Evolutionary conservation across 345 rosid genomes (phyloP), one percentile per base, ranked within the genome.

Genomic region (Salix koriyanagi): DNA sequence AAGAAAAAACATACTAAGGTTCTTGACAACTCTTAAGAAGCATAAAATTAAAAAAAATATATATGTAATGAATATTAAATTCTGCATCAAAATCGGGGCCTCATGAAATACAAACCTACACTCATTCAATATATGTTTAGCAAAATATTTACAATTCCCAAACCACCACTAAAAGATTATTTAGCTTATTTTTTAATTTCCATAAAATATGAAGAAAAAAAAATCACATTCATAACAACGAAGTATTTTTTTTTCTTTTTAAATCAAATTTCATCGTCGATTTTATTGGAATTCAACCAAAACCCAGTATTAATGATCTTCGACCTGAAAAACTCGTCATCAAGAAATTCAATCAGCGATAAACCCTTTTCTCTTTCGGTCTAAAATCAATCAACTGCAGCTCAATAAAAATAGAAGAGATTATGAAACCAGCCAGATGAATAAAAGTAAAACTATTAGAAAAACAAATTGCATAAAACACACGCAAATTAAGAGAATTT

Each of bases 331-430:
- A 73, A 54, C 54, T 70, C 65, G 67, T 26, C 72, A 70, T 41
- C 67, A 7, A 73, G 58, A 44, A 69, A 75, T 66, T 21, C 61
- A 42, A 79, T 25, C 7, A 36, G 21, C 70, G 85, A 79, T 76
- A 86, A 89, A 83, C 85, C 89, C 81, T 78, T 73, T 69, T 71
- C 50, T 41, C 62, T 70, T 52, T 52, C 52, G 25, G 42, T 42
- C n/a, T 48, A 76, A 64, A 73, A 70, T 60, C 50, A 36, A 77
- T 72, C 73, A 77, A 54, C 71, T 50, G 28, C 14, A 72, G 72
- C 58, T 76, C 8, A 37, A 72, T 34, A 46, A 60, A 0, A 79
- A 81, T 70, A 44, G 56, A 69, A 80, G 34, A 14, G 30, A 56
- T 23, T 71, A 70, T 46, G 14, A 62, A 74, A 69, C 73, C 75